Percentiles rank a stretch among this genome's conserved stretches.
Conservation (phyloP, 1,284 basidiomycete genomes). For the Ustilago lituana region DNA sequence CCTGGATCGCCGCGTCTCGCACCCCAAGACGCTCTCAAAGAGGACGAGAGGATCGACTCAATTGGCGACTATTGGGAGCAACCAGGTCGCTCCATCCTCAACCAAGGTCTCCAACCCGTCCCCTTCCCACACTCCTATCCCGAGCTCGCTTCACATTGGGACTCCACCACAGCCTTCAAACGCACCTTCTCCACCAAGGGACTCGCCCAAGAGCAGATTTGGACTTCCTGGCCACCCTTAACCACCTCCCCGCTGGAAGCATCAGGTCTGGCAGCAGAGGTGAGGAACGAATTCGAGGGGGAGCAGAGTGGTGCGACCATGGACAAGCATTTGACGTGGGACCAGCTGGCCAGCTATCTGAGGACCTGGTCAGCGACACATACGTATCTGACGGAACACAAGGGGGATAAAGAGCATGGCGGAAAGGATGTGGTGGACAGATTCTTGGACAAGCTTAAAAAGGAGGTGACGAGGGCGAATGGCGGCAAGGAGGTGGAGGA, state of each 20-base stretch:
- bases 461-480: conserved; percentile 16
- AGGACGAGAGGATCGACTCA: conserved; percentile 68
- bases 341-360: conserved; percentile 76
- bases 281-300: conserved; percentile 5
- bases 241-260: conserved; percentile 4
- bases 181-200: conserved; percentile 31
- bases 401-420: conserved; percentile 70
- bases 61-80: conserved; percentile 82
- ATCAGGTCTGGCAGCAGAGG: not conserved
- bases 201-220: conserved; percentile 18
- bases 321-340: conserved; percentile 75
- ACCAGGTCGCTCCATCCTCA: conserved; percentile 80
- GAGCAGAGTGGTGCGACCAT: conserved; percentile 62
- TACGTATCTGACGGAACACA: conserved; percentile 76
- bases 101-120: conserved; percentile 76
- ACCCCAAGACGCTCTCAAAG: not conserved
- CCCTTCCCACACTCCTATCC: conserved; percentile 72
- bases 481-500: conserved; percentile 22
- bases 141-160: conserved; percentile 67
- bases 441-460: conserved; percentile 19
- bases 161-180: conserved; percentile 12
- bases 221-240: conserved; percentile 28
- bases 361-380: conserved; percentile 79
- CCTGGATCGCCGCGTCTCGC: not conserved
- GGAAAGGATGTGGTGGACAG: conserved; percentile 45